A percentile compares a stretch with the other conserved stretches of the same genome.
phyloP scores from a whole-genome alignment of 2,329 filamentous ascomycete species.

The Lasiodiplodia theobromae region DNA sequence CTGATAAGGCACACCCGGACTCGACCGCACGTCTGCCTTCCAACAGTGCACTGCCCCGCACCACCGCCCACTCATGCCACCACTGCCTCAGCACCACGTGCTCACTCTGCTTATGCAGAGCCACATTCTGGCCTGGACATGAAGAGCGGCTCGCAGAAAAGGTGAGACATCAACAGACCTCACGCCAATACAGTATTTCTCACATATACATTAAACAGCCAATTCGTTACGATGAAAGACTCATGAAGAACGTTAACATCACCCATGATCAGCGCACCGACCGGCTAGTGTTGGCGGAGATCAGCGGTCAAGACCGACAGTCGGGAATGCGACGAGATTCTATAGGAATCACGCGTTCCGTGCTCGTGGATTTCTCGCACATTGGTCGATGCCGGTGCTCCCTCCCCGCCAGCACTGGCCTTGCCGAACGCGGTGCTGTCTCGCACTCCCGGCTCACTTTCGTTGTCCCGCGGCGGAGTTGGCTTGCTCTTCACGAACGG shows the following conservation, averaged over 20 bases:
- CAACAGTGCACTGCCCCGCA: neutral
- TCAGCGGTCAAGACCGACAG: constrained; percentile 13
- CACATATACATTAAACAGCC: neutral
- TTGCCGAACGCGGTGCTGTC: neutral
- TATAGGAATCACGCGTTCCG: neutral
- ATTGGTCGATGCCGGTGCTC: constrained; percentile 10
- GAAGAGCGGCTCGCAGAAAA: neutral
- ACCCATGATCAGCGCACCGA: neutral
- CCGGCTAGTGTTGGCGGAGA: constrained; percentile 9
- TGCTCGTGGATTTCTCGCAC: constrained; percentile 22
- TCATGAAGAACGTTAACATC: neutral
- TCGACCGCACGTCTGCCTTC: neutral
- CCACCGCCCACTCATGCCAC: neutral
- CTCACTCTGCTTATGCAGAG: neutral
- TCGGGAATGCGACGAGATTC: constrained; percentile 21
- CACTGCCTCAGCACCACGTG: neutral
- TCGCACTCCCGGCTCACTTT: constrained; percentile 12
- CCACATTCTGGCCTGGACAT: neutral
- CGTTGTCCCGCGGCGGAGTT: constrained; percentile 3
- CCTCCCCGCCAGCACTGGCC: neutral
- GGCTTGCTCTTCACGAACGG: constrained; percentile 45
- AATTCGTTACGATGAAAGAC: neutral
- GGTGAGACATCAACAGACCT: neutral
- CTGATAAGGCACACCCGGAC: neutral
- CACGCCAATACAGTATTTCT: neutral